Percentiles rank a stretch among this genome's conserved stretches.
Evolutionary conservation across 108 stramenopile genomes (phyloP).

Genomic region (Fragilariopsis cylindrus): DNA sequence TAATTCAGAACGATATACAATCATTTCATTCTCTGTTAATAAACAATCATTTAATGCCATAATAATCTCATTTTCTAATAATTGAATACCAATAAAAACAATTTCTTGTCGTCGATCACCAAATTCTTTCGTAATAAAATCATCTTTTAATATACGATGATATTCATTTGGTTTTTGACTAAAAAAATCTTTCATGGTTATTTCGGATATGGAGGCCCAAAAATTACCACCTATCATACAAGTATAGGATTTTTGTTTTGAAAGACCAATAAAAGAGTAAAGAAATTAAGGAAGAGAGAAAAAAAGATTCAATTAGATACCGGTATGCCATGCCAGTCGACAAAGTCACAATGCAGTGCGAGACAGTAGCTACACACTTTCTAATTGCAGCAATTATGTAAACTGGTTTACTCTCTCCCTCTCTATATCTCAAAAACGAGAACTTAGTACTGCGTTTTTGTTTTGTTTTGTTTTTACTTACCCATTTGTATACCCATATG

Average conservation of each 20-base stretch:
- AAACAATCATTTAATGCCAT: constrained; percentile 47
- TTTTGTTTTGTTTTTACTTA: too few relatives aligned
- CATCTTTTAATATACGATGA: constrained; percentile 80
- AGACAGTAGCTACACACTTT: too few relatives aligned
- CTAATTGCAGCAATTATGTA: constrained; percentile 1
- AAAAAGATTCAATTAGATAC: too few relatives aligned
- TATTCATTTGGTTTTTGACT: constrained; percentile 63
- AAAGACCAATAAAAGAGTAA: not conserved
- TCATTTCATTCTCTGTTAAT: constrained; percentile 53
- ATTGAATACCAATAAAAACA: constrained; percentile 62
- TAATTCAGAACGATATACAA: constrained; percentile 8
- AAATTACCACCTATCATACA: not conserved
- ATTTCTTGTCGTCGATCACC: constrained; percentile 77
- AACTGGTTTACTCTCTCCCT: not conserved
- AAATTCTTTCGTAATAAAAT: constrained; percentile 64
- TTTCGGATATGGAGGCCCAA: not conserved
- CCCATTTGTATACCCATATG: constrained; percentile 35
- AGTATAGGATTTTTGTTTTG: not conserved
- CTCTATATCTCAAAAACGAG: constrained; percentile 9
- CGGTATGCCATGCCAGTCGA: too few relatives aligned
- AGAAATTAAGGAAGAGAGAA: not conserved
- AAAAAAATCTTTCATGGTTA: constrained; percentile 71
- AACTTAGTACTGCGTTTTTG: too few relatives aligned
- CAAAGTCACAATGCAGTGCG: not conserved
- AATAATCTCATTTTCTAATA: constrained; percentile 40